Evolutionary conservation across 2,329 filamentous ascomycete species (phyloP).

Genomic region (Paraphoma sp.): DNA sequence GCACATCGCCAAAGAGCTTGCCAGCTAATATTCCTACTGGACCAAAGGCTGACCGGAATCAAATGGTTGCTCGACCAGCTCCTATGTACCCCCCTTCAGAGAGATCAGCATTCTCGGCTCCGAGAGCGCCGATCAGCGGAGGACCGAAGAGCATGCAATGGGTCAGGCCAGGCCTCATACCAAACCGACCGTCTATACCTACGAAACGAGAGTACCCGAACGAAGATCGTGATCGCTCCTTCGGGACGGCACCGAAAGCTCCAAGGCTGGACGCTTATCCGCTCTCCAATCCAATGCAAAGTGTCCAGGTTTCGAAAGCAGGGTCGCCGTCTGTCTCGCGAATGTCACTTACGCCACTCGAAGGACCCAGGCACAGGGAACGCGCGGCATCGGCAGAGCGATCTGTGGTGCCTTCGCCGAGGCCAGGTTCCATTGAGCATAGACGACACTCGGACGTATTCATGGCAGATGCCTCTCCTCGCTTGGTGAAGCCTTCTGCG

Average conservation of each 20-base stretch:
- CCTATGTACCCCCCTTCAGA: constrained; percentile 38
- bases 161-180: constrained; percentile 50
- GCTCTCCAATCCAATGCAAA: constrained; percentile 24
- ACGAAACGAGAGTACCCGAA: constrained; percentile 54
- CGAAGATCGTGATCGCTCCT: constrained; percentile 51
- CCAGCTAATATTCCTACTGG: constrained; percentile 49
- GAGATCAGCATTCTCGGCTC: constrained; percentile 32
- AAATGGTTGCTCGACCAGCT: constrained; percentile 38
- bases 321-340: constrained; percentile 27
- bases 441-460: constrained; percentile 43
- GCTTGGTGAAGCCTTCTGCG: constrained; percentile 30
- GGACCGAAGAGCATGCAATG: constrained; percentile 50
- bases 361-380: constrained; percentile 23
- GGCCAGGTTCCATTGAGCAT: constrained; percentile 34
- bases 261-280: constrained; percentile 38
- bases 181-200: constrained; percentile 45
- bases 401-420: constrained; percentile 28
- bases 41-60: constrained; percentile 46
- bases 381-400: constrained; percentile 31
- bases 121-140: constrained; percentile 41
- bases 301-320: constrained; percentile 29
- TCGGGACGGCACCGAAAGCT: constrained; percentile 41
- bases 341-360: constrained; percentile 12
- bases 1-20: constrained; percentile 45
- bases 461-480: constrained; percentile 43